Evolutionary conservation across 2,329 filamentous ascomycete genomes (phyloP), one percentile per base, ranked within the genome.

Genomic region (Colletotrichum salicis): DNA sequence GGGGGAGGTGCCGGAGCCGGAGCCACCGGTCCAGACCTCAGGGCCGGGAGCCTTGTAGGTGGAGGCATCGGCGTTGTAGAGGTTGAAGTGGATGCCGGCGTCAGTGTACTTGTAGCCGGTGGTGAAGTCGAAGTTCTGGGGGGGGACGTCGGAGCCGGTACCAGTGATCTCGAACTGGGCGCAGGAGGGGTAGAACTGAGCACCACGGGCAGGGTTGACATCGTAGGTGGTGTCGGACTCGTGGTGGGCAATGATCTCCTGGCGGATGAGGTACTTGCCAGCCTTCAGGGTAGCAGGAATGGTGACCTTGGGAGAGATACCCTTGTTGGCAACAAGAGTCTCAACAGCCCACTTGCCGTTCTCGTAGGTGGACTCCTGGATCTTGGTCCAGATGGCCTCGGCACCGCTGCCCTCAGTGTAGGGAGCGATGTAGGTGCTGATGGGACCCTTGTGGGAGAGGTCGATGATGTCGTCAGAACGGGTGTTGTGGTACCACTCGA

Each of bases 131-230:
- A 87, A 86, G 76, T 73, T 75, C 76, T 82, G 72, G 71, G 79
- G 76, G 27, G 86, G 85, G 70, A 82, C 81, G 63, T 82, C 85
- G 71, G 86, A 84, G 59, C 88, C 88, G 55, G 82, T 80, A 63
- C 88, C 88, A 41, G 86, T 87, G 74, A 92, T 82, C 77, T 90
- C 84, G 73, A 92, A 77, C 83, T 92, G 91, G 76, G 89, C 82
- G 79, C 90, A 89, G 74, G 86, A 84, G 68, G 87, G 86, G 80
- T 89, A 89, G 79, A 87, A 87, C 80, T 87, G 86, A 64, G 85
- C 85, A 29, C 86, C 85, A 73, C 86, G 80, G 65, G 77, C 77
- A 11, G 77, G 70, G 77, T 82, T 77, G 37, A 60, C 61, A 56
- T 73, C 67, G 76, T 72, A 80, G 65, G 77, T 71, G 31, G 81